phyloP scores from a whole-genome alignment of 1,284 basidiomycete species.

The Cryptococcus sp. region DNA sequence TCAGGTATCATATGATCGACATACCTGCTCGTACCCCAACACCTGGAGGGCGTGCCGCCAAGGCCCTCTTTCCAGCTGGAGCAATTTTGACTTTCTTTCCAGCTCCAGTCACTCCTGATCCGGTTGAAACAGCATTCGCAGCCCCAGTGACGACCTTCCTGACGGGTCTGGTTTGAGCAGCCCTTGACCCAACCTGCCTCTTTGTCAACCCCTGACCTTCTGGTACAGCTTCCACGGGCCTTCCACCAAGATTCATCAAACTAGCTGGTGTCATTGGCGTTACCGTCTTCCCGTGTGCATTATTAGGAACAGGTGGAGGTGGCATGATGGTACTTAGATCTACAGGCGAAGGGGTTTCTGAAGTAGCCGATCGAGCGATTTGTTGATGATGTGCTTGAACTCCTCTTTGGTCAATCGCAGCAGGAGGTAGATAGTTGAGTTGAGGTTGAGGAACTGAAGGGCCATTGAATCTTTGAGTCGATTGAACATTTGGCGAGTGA shows the following conservation, averaged over 20 bases:
- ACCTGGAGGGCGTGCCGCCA: conserved; percentile 33
- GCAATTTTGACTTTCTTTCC: conserved; percentile 4
- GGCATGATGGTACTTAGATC: conserved; percentile 63
- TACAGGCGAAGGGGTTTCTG: conserved; percentile 68
- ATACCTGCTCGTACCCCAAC: conserved; percentile 33
- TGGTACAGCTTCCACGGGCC: background rate
- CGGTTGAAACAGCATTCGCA: background rate
- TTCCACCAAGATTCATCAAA: conserved; percentile 72
- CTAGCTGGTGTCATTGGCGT: conserved; percentile 78
- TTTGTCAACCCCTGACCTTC: background rate
- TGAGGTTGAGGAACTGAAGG: background rate
- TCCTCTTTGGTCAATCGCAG: conserved; percentile 35
- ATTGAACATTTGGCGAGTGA: background rate
- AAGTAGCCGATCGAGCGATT: conserved; percentile 13
- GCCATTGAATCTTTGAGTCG: background rate
- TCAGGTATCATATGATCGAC: conserved; percentile 1
- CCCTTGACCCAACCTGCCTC: background rate
- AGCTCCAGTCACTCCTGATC: background rate
- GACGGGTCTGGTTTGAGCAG: conserved; percentile 2
- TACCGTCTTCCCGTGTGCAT: conserved; percentile 47
- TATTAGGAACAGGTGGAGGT: conserved; percentile 50
- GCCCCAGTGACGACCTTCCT: background rate
- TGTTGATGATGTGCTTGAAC: conserved; percentile 15
- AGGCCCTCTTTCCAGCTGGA: conserved; percentile 28
- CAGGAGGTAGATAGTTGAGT: conserved; percentile 31